Conservation (phyloP, 495 filamentous ascomycete species). For the Xylaria longipes region DNA sequence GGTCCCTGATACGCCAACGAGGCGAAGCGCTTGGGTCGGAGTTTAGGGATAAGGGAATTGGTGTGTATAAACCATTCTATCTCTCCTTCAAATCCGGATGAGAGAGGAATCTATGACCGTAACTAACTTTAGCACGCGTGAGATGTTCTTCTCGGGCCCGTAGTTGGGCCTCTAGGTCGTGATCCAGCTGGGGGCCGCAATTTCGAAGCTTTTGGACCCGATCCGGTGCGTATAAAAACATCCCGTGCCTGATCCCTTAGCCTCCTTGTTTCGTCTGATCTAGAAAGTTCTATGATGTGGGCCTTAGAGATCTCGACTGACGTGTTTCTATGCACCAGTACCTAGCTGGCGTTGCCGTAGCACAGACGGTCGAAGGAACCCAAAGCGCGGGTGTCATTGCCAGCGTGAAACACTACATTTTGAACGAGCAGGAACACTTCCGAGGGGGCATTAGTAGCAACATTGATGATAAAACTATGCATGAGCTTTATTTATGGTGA, state of each 20-base stretch:
- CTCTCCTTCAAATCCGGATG: background rate
- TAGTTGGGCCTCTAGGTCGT: conserved; percentile 60
- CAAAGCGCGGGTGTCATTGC: conserved; percentile 65
- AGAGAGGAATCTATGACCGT: background rate
- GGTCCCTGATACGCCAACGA: conserved; percentile 63
- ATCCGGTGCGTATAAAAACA: conserved; percentile 56
- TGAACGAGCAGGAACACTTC: conserved; percentile 55
- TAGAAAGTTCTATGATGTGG: too few relatives aligned
- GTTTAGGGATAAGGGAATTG: conserved; percentile 66
- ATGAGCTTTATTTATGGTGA: conserved; percentile 71
- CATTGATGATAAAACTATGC: conserved; percentile 69
- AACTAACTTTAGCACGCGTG: background rate
- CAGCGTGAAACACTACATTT: conserved; percentile 64
- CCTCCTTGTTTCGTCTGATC: too few relatives aligned
- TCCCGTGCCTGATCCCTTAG: too few relatives aligned
- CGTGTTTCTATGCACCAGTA: too few relatives aligned
- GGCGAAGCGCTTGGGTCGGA: conserved; percentile 65
- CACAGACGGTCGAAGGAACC: conserved; percentile 60
- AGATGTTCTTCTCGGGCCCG: conserved; percentile 59
- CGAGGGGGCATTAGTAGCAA: conserved; percentile 54
- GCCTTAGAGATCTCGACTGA: too few relatives aligned
- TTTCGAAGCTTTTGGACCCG: conserved; percentile 72
- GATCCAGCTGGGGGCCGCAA: conserved; percentile 67
- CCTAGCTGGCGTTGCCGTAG: conserved; percentile 61
- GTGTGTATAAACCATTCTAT: conserved; percentile 49